Evolutionary conservation across 2,329 filamentous ascomycete genomes (phyloP), one percentile per base, ranked within the genome.

Genomic region (Aspergillus quadrilineatus): DNA sequence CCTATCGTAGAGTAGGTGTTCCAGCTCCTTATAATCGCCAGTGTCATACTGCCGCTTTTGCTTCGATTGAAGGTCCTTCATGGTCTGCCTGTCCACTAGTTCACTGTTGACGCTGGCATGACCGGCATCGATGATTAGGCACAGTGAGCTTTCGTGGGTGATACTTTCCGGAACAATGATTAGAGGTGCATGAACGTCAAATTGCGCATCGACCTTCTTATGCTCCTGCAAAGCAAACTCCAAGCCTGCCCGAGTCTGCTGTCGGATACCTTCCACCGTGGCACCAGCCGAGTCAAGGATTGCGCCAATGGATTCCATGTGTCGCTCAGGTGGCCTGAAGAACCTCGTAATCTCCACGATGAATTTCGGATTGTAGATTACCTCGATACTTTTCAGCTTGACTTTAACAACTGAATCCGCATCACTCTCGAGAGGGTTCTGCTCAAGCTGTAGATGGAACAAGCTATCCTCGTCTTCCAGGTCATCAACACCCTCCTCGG

Each of bases 291-390:
- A 91, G 73, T 99, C 95, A 86, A 99, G 90, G 55, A 99, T 81
- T 1, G 94, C 95, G 10, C 87, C 89, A 65, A 99, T 97, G 8
- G 94, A 99, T 70, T 99, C 94, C 92, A 99, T 97, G 70, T 99
- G 95, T 50, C 92, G 84, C 72, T 97, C 92, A 0, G 94, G 95
- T 0, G 94, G 94, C 60, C 93, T 89, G 79, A 99, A 99, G 78
- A 99, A 99, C 65, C 92, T 91, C 52, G 88, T 90, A 39, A 97
- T 86, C 48, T 94, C 92, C 5, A 96, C 86, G 0, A 97, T 82
- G 64, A 97, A 95, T 62, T 88, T 90, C 1, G 95, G 94, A 66
- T 99, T 99, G 83, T 96, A 99, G 26, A 99, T 91, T 53, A 99
- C 89, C 72, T 99, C 95, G 63, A 99, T 87, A 44, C 92, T 94